A percentile compares a stretch with the other conserved stretches of the same genome.
Evolutionary conservation across 2,329 filamentous ascomycete species (phyloP).

Genomic region (Ilyonectria robusta): DNA sequence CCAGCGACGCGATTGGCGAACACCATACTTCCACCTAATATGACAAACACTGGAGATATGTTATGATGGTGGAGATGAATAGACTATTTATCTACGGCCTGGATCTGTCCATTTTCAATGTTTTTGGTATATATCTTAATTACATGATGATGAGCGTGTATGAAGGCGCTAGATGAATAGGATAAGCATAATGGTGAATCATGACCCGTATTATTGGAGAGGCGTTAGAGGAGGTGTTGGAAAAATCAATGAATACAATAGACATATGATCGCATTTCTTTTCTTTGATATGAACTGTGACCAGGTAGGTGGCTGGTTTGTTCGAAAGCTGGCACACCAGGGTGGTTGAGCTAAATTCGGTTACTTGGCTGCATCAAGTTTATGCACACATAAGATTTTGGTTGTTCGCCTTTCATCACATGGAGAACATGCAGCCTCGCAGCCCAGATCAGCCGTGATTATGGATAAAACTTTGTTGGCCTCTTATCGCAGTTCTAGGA

Average conservation of each 20-base stretch:
- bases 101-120: slow-evolving; percentile 9
- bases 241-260: slow-evolving; percentile 17
- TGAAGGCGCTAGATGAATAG: slow-evolving; percentile 6
- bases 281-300: not conserved
- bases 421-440: not conserved
- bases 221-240: slow-evolving; percentile 3
- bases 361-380: slow-evolving; percentile 31
- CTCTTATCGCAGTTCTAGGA: slow-evolving; percentile 5
- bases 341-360: slow-evolving; percentile 18
- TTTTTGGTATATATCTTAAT: slow-evolving; percentile 20
- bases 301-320: not conserved
- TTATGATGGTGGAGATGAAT: slow-evolving; percentile 40
- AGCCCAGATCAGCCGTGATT: not conserved
- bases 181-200: slow-evolving; percentile 10
- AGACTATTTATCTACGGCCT: slow-evolving; percentile 1
- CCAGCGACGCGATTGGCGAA: slow-evolving; percentile 59
- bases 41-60: slow-evolving; percentile 55
- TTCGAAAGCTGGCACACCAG: not conserved
- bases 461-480: not conserved
- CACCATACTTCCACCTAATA: slow-evolving; percentile 51
- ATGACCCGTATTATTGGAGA: slow-evolving; percentile 17
- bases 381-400: slow-evolving; percentile 30
- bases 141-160: slow-evolving; percentile 35
- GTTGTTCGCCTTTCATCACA: not conserved
- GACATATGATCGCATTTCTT: slow-evolving; percentile 8